Conservation (phyloP, 2,329 filamentous ascomycete genomes). For the Colletotrichum cordylinicola region DNA sequence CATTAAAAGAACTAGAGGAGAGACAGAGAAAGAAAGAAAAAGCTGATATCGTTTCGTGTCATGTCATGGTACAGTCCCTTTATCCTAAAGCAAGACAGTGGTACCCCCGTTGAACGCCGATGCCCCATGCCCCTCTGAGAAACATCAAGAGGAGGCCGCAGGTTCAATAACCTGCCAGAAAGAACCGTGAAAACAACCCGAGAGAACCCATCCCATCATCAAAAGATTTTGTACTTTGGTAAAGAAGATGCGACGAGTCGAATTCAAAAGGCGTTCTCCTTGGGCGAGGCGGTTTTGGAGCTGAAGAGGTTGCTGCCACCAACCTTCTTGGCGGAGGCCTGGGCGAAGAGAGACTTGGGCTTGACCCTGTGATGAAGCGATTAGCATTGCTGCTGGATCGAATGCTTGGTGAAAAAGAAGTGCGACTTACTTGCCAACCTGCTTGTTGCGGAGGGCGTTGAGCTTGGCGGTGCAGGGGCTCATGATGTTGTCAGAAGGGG, state of each 20-base stretch:
- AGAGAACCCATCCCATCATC: slow-evolving; percentile 8
- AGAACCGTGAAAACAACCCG: slow-evolving; percentile 8
- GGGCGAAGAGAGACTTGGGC: slow-evolving; percentile 72
- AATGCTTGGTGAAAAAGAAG: background rate
- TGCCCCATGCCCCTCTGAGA: slow-evolving; percentile 4
- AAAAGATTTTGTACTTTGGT: slow-evolving; percentile 18
- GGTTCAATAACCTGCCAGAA: background rate
- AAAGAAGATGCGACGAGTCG: slow-evolving; percentile 15
- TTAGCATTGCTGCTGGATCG: background rate
- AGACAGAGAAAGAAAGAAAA: slow-evolving; percentile 12
- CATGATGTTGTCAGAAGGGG: slow-evolving; percentile 88
- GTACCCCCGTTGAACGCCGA: slow-evolving; percentile 20
- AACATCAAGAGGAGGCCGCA: background rate
- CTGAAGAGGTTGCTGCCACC: slow-evolving; percentile 35
- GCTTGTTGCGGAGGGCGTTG: slow-evolving; percentile 79
- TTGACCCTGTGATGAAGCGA: slow-evolving; percentile 53
- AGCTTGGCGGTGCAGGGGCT: slow-evolving; percentile 86
- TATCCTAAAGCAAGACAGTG: slow-evolving; percentile 15
- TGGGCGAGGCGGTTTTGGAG: slow-evolving; percentile 25
- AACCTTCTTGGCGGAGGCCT: slow-evolving; percentile 69
- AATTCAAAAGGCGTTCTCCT: slow-evolving; percentile 3
- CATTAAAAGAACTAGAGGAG: background rate
- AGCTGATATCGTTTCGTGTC: slow-evolving; percentile 26
- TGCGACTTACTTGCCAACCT: slow-evolving; percentile 73
- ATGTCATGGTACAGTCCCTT: slow-evolving; percentile 21